Percentiles rank a stretch among this genome's conserved stretches.
Conservation (phyloP, 2,329 filamentous ascomycete genomes). For the Hymenoscyphus fraxineus region DNA sequence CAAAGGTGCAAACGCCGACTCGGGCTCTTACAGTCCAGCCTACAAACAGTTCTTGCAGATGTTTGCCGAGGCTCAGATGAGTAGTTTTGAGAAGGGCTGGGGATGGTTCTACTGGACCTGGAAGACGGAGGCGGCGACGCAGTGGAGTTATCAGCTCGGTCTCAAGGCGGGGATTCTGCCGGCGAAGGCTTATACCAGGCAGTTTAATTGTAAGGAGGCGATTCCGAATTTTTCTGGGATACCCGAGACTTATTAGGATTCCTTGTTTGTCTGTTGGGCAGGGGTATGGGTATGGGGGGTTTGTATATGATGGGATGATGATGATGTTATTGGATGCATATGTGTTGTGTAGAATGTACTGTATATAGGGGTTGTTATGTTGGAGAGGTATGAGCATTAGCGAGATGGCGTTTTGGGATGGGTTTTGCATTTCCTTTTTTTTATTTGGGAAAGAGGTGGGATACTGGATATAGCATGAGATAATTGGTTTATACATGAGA, state of each 20-base stretch:
- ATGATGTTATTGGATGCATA: neutral
- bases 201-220: slow-evolving; percentile 61
- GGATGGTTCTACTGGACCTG: slow-evolving; percentile 99
- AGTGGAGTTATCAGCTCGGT: slow-evolving; percentile 91
- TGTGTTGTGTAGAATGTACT: neutral
- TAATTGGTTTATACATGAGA: neutral
- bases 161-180: slow-evolving; percentile 77
- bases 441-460: neutral
- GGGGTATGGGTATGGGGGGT: too few relatives aligned
- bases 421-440: neutral
- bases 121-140: slow-evolving; percentile 78
- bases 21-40: slow-evolving; percentile 58
- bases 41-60: slow-evolving; percentile 86
- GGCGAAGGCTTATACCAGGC: slow-evolving; percentile 63
- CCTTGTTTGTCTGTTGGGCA: neutral
- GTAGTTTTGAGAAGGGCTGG: slow-evolving; percentile 86
- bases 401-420: slow-evolving; percentile 2
- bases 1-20: slow-evolving; percentile 68
- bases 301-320: slow-evolving; percentile 10
- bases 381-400: neutral
- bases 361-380: neutral
- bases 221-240: slow-evolving; percentile 53
- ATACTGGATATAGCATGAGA: neutral
- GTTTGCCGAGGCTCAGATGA: slow-evolving; percentile 96
- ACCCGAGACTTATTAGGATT: slow-evolving; percentile 46